phyloP scores from a whole-genome alignment of 805 yeast species.

The Yarrowia hollandica region DNA sequence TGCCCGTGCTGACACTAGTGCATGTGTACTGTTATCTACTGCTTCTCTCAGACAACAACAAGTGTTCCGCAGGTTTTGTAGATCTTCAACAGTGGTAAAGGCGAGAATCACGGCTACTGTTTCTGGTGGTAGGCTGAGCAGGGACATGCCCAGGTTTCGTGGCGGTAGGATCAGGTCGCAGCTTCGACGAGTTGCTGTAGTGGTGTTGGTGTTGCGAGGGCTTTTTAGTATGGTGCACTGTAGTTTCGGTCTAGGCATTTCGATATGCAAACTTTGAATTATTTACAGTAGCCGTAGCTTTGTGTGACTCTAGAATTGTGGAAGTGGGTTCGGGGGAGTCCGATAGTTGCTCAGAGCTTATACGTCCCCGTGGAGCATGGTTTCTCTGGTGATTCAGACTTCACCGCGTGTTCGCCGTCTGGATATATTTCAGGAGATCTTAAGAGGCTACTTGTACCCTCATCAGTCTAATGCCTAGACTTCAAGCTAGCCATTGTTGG shows the following conservation, averaged over 20 bases:
- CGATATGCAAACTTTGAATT: slow-evolving; percentile 7
- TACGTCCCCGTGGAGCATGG: not conserved
- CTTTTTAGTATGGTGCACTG: not conserved
- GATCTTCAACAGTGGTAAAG: not conserved
- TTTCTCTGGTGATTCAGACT: no score
- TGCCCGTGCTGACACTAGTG: not conserved
- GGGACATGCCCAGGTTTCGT: slow-evolving; percentile 13
- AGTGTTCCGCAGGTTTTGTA: slow-evolving; percentile 2
- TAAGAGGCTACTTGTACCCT: no score
- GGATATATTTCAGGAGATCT: no score
- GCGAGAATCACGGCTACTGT: slow-evolving; percentile 21
- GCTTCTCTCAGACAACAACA: slow-evolving; percentile 5
- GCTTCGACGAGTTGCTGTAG: not conserved
- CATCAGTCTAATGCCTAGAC: slow-evolving; percentile 19
- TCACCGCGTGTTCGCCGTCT: not conserved
- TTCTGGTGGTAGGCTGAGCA: slow-evolving; percentile 24
- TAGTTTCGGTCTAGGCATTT: not conserved
- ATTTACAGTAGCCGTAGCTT: not conserved
- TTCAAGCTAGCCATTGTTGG: slow-evolving; percentile 6
- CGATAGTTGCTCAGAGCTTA: not conserved
- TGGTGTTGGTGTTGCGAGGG: not conserved
- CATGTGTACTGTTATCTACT: slow-evolving; percentile 4
- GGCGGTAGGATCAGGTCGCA: not conserved
- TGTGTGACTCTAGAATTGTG: not conserved
- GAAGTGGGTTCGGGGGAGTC: not conserved